Conservation (phyloP, 192 early-diverging fungal genomes). For the Phycomyces blakesleeanus region DNA sequence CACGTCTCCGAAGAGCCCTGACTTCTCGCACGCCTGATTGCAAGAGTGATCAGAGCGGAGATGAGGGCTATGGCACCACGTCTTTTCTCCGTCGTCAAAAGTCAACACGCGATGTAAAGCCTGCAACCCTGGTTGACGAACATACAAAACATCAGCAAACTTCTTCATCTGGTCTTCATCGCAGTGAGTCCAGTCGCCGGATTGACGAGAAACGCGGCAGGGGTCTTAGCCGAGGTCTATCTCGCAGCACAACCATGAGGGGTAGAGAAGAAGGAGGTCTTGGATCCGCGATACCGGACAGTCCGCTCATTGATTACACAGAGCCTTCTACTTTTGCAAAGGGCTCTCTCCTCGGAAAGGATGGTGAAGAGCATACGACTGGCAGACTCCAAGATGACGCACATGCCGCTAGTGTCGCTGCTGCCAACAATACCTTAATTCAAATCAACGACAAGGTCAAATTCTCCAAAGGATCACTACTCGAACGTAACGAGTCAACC, state of each 20-base stretch:
- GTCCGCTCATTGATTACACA: conserved; percentile 7
- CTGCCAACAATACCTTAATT: conserved; percentile 15
- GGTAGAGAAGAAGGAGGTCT: background rate
- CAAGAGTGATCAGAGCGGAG: conserved; percentile 6
- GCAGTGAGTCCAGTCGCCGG: conserved; percentile 16
- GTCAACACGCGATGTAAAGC: conserved; percentile 12
- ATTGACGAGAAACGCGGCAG: conserved; percentile 1
- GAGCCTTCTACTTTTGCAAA: conserved; percentile 10
- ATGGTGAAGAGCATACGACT: background rate
- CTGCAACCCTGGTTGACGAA: background rate
- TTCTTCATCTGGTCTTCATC: background rate
- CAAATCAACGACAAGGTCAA: conserved; percentile 17
- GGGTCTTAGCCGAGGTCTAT: background rate
- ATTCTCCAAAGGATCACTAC: conserved; percentile 23
- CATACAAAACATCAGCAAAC: conserved; percentile 1
- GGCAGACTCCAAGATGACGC: background rate
- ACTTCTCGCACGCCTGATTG: background rate
- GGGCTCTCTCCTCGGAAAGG: conserved; percentile 16
- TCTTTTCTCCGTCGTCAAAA: conserved; percentile 12
- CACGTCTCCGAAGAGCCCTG: background rate
- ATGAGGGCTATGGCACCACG: background rate
- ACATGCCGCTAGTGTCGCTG: background rate
- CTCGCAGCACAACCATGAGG: background rate
- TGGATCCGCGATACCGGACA: background rate
- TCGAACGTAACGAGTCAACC: conserved; percentile 5